Percentiles rank a stretch among this genome's conserved stretches.
phyloP scores from a whole-genome alignment of 305 asterid genomes.

The Fraxinus nigra region DNA sequence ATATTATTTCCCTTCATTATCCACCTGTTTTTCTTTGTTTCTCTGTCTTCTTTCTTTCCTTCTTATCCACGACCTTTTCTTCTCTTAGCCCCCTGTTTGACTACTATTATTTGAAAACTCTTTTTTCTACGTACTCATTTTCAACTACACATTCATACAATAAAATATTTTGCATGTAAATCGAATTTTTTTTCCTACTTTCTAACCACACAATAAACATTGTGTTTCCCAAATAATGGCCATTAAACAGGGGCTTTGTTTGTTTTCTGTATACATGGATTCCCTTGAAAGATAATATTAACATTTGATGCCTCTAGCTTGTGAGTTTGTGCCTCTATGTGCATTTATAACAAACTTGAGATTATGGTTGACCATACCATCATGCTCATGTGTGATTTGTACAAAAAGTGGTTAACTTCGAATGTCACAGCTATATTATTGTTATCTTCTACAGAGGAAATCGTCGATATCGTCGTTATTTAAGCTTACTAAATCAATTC shows the following conservation, averaged over 20 bases:
- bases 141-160: too few species aligned
- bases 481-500: background rate
- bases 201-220: too few species aligned
- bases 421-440: background rate
- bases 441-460: background rate
- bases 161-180: too few species aligned
- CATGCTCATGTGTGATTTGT: slow-evolving; percentile 15
- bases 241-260: background rate
- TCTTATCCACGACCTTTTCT: background rate
- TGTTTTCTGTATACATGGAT: background rate
- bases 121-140: too few species aligned
- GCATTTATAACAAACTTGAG: background rate
- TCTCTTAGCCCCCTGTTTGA: background rate
- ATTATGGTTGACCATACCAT: background rate
- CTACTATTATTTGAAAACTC: too few species aligned
- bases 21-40: background rate
- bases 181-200: too few species aligned
- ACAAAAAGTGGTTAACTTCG: background rate
- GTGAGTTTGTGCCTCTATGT: background rate
- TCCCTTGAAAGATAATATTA: background rate
- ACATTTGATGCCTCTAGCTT: slow-evolving; percentile 1
- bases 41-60: background rate
- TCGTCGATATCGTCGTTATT: background rate
- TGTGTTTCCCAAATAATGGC: too few species aligned
- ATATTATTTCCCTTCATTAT: background rate